phyloP scores from a whole-genome alignment of 208 protist species.

The Trypanosoma melophagium region DNA sequence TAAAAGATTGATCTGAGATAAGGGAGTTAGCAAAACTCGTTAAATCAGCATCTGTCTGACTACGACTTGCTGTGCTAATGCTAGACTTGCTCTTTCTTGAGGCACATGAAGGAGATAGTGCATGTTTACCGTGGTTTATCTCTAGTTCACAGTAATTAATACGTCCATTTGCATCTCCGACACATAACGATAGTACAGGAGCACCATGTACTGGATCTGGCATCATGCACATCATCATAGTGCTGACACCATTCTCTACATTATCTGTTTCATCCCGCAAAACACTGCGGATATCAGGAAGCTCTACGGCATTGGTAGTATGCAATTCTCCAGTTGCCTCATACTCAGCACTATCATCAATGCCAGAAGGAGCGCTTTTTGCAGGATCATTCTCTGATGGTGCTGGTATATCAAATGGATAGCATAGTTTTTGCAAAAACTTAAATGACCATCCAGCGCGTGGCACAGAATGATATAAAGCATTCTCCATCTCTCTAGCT shows the following conservation, averaged over 20 bases:
- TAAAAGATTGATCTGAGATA: slow-evolving; percentile 32
- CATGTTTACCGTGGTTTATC: slow-evolving; percentile 33
- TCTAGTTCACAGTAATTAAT: slow-evolving; percentile 83
- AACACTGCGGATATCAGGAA: slow-evolving; percentile 13
- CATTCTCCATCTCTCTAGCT: slow-evolving; percentile 15
- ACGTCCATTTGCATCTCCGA: slow-evolving; percentile 82
- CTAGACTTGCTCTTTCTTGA: slow-evolving; percentile 30
- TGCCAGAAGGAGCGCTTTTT: background rate
- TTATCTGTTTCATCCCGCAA: slow-evolving; percentile 29
- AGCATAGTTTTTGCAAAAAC: slow-evolving; percentile 66
- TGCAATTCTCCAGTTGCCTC: slow-evolving; percentile 26
- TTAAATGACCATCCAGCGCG: slow-evolving; percentile 45
- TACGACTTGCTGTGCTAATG: slow-evolving; percentile 23
- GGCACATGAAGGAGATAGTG: slow-evolving; percentile 10
- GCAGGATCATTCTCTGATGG: background rate
- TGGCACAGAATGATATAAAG: slow-evolving; percentile 55
- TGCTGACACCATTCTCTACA: slow-evolving; percentile 50
- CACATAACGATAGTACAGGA: slow-evolving; percentile 62
- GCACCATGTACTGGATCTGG: slow-evolving; percentile 69
- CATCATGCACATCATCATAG: slow-evolving; percentile 69
- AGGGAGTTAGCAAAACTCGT: slow-evolving; percentile 28
- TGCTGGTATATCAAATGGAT: slow-evolving; percentile 53
- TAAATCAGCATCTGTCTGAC: slow-evolving; percentile 20
- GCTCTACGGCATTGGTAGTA: background rate
- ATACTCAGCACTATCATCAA: slow-evolving; percentile 18